A percentile compares a stretch with the other conserved stretches of the same genome.
Evolutionary conservation across 192 early-diverging fungal genomes (phyloP).

Genomic region (Mortierella claussenii): DNA sequence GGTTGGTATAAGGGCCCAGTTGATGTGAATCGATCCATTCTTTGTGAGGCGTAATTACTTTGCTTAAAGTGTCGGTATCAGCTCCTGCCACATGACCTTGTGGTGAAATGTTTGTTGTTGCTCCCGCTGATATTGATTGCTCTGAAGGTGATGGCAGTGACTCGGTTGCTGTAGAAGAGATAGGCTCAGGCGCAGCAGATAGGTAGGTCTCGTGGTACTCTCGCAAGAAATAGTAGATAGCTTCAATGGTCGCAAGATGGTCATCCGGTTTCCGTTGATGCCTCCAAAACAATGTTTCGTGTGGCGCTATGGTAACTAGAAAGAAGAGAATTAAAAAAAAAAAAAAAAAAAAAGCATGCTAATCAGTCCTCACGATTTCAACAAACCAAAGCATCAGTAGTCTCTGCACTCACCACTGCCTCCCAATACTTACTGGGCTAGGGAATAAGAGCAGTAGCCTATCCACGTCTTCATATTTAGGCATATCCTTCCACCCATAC

Average conservation of each 20-base stretch:
- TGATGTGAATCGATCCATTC: conserved; percentile 29
- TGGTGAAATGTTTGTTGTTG: background rate
- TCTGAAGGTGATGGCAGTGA: background rate
- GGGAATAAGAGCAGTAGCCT: conserved; percentile 85
- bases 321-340: background rate
- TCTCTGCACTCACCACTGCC: too few relatives aligned
- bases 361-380: background rate
- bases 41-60: conserved; percentile 36
- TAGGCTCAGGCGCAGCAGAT: conserved; percentile 1
- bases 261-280: conserved; percentile 80
- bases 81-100: background rate
- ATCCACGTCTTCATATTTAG: conserved; percentile 70
- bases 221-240: conserved; percentile 92
- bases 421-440: conserved; percentile 72
- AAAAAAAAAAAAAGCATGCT: background rate
- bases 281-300: conserved; percentile 91
- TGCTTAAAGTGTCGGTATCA: background rate
- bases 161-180: conserved; percentile 16
- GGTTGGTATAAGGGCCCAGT: conserved; percentile 71
- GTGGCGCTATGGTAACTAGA: conserved; percentile 75
- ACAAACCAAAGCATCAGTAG: too few relatives aligned
- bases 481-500: conserved; percentile 61
- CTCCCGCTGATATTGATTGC: background rate
- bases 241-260: conserved; percentile 94
- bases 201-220: conserved; percentile 77